phyloP scores from a whole-genome alignment of 106 monocot species.

The Narthecium ossifragum region DNA sequence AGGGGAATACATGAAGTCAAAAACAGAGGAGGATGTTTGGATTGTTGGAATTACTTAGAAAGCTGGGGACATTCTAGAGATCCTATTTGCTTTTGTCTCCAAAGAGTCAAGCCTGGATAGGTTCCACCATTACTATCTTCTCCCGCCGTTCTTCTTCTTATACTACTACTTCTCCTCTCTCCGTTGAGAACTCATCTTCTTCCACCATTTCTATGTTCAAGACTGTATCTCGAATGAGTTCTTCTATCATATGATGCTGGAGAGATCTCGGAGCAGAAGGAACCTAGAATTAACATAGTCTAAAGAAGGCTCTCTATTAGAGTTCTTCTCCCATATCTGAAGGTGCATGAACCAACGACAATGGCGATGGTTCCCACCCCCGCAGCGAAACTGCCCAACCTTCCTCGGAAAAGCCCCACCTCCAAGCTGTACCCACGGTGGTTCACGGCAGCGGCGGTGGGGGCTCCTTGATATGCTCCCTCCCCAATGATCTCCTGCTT shows the following conservation, averaged over 20 bases:
- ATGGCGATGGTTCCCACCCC: too few relatives aligned
- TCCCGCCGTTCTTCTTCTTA: not conserved
- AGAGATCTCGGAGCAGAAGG: too few relatives aligned
- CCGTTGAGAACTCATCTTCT: not conserved
- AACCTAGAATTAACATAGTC: too few relatives aligned
- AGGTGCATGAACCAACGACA: too few relatives aligned
- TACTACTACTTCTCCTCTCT: not conserved
- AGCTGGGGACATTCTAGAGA: constrained; percentile 7
- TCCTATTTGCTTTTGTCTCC: constrained; percentile 11
- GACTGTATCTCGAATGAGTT: not conserved
- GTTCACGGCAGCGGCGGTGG: not conserved
- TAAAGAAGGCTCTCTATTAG: too few relatives aligned
- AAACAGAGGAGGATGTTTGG: too few relatives aligned
- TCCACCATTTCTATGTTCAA: constrained; percentile 14
- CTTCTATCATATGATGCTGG: constrained; percentile 8
- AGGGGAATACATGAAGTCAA: not conserved
- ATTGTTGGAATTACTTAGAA: not conserved
- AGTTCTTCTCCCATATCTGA: too few relatives aligned
- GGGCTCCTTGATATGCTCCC: constrained; percentile 22
- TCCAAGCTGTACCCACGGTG: not conserved
- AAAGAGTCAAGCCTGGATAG: constrained; percentile 12
- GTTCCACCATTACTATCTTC: too few relatives aligned
- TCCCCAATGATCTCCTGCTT: constrained; percentile 74
- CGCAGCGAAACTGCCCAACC: constrained; percentile 22
- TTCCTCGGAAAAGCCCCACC: not conserved